Conservation (phyloP, 306 rosid species). For the Geum urbanum region DNA sequence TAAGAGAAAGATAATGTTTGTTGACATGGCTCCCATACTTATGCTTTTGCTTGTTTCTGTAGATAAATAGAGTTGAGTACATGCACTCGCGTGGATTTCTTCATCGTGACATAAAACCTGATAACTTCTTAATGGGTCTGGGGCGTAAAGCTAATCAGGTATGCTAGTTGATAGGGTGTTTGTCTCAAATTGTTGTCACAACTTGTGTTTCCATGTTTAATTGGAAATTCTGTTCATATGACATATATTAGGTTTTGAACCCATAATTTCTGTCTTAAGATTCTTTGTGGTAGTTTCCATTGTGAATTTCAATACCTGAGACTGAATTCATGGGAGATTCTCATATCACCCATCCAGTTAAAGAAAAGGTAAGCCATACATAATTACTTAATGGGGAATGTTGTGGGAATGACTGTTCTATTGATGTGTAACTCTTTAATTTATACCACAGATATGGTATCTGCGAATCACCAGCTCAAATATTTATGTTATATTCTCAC, state of each 20-base stretch:
- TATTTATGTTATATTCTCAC: too few relatives aligned
- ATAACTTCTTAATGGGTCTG: constrained; percentile 96
- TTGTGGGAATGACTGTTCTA: background rate
- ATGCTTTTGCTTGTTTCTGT: constrained; percentile 24
- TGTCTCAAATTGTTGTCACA: constrained; percentile 17
- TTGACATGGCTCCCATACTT: constrained; percentile 23
- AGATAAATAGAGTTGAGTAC: constrained; percentile 97
- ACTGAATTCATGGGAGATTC: background rate
- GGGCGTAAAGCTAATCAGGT: constrained; percentile 99
- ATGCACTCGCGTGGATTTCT: constrained; percentile 96
- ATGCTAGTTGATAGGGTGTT: constrained; percentile 11
- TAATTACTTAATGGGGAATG: background rate
- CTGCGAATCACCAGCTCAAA: too few relatives aligned
- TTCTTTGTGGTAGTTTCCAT: background rate
- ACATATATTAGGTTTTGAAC: background rate
- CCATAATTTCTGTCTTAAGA: background rate
- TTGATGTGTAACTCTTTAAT: too few relatives aligned
- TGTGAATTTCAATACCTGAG: background rate
- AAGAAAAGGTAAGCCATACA: background rate
- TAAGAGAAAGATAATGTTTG: background rate
- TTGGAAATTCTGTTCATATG: background rate
- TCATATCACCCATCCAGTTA: too few relatives aligned
- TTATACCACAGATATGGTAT: too few relatives aligned
- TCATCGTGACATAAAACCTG: constrained; percentile 99
- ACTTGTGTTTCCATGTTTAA: background rate